phyloP scores from a whole-genome alignment of 164 flowering plant species.

The Magnolia officinalis region DNA sequence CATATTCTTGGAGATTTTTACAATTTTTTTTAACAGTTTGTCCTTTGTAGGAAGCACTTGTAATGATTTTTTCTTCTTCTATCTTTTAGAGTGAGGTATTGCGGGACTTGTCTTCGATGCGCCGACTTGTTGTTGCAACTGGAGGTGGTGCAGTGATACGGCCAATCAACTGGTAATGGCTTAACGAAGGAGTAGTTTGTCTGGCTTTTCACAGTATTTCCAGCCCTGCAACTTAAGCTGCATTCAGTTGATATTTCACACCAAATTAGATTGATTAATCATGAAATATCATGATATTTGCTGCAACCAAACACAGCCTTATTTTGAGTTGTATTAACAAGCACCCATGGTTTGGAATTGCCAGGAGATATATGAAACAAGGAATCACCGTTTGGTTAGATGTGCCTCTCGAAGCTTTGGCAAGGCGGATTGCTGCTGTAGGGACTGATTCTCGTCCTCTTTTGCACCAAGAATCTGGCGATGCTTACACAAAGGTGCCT shows the following conservation, averaged over 20 bases:
- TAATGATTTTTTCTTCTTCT: background rate
- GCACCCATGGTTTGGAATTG: background rate
- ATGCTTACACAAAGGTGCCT: slow-evolving; percentile 66
- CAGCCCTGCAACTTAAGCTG: background rate
- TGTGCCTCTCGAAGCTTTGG: slow-evolving; percentile 88
- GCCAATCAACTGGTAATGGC: slow-evolving; percentile 66
- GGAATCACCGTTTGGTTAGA: slow-evolving; percentile 90
- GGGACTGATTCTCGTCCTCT: slow-evolving; percentile 94
- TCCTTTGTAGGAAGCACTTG: background rate
- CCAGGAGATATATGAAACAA: slow-evolving; percentile 79
- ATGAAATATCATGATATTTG: no score
- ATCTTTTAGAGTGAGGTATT: slow-evolving; percentile 61
- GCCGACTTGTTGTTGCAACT: slow-evolving; percentile 78
- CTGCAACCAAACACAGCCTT: no score
- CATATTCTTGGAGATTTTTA: no score
- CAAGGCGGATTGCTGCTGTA: slow-evolving; percentile 73
- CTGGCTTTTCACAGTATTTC: background rate
- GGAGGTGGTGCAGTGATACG: slow-evolving; percentile 93
- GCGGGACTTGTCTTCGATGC: slow-evolving; percentile 53
- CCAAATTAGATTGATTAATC: no score
- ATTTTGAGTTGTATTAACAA: background rate
- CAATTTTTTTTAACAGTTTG: no score
- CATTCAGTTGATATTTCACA: no score
- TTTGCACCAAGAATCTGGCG: slow-evolving; percentile 68
- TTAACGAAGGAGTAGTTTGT: background rate